Percentiles rank a stretch among this genome's conserved stretches.
Conservation (phyloP, 73 alveolate genomes). For the Tetrahymena thermophila region DNA sequence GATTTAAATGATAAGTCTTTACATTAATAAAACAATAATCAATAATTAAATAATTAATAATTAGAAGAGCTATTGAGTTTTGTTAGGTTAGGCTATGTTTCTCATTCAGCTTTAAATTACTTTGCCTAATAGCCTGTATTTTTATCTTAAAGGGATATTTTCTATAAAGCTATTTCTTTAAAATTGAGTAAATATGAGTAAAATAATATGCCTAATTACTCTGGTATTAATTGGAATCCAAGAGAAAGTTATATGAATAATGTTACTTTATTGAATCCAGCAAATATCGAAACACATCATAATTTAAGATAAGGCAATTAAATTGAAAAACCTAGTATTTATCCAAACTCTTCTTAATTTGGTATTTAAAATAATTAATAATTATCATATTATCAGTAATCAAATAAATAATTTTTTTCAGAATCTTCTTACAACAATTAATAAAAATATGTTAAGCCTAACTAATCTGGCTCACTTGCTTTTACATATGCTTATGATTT, state of each 20-base stretch:
- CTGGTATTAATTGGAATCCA: not conserved
- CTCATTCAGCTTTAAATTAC: not conserved
- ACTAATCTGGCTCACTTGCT: not conserved
- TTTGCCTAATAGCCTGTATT: not conserved
- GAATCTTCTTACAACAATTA: not conserved
- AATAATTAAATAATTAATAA: not conserved
- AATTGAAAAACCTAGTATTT: not conserved
- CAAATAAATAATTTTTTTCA: not conserved
- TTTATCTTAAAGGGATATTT: not conserved
- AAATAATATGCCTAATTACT: not conserved
- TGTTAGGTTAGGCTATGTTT: not conserved
- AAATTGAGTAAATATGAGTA: not conserved
- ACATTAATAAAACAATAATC: not conserved
- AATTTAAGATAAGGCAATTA: not conserved
- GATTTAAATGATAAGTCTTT: not conserved
- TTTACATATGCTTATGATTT: not conserved
- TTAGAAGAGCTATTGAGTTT: not conserved
- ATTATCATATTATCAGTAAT: not conserved
- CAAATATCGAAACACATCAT: not conserved
- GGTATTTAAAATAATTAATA: not conserved
- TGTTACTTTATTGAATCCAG: not conserved
- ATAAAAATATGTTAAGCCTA: not conserved
- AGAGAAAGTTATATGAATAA: not conserved
- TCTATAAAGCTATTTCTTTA: not conserved
- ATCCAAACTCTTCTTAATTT: not conserved